These are phyloP conservation scores for Arabidopsis suecica DNA, from an alignment of 345 rosid species.

Conservation along the genomic window DNA sequence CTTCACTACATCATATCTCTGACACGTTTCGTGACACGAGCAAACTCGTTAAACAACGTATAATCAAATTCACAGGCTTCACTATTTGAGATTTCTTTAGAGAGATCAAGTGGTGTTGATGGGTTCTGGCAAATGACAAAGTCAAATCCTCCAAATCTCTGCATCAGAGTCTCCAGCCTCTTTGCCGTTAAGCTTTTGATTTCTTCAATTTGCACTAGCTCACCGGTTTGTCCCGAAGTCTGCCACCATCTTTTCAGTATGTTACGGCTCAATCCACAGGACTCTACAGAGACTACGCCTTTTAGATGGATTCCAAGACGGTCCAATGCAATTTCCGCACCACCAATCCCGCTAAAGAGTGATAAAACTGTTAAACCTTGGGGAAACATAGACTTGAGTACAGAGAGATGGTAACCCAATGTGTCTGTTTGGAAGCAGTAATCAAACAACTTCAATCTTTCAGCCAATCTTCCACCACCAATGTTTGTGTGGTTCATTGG, in stretches of 20 bases:
- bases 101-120: conserved; percentile 39
- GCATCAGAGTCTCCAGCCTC: conserved; percentile 54
- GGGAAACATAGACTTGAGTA: conserved; percentile 67
- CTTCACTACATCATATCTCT: conserved; percentile 49
- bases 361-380: conserved; percentile 79
- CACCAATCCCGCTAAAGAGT: conserved; percentile 78
- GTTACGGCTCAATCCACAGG: conserved; percentile 57
- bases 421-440: conserved; percentile 83
- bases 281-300: conserved; percentile 74
- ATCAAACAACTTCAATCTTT: conserved; percentile 62
- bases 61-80: conserved; percentile 56
- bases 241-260: conserved; percentile 82
- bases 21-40: conserved; percentile 69
- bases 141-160: conserved; percentile 71
- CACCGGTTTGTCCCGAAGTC: conserved; percentile 70
- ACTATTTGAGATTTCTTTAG: conserved; percentile 35
- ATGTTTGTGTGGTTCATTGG: conserved; percentile 66
- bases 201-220: conserved; percentile 73
- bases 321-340: conserved; percentile 68
- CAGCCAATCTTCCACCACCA: conserved; percentile 47
- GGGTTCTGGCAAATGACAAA: conserved; percentile 78
- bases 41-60: conserved; percentile 71
- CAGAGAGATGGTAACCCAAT: conserved; percentile 86
- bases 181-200: conserved; percentile 63
- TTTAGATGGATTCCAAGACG: conserved; percentile 77